Base-by-base conservation (phyloP, 345 rosid species). In the Bretschneidera sinensis region DNA sequence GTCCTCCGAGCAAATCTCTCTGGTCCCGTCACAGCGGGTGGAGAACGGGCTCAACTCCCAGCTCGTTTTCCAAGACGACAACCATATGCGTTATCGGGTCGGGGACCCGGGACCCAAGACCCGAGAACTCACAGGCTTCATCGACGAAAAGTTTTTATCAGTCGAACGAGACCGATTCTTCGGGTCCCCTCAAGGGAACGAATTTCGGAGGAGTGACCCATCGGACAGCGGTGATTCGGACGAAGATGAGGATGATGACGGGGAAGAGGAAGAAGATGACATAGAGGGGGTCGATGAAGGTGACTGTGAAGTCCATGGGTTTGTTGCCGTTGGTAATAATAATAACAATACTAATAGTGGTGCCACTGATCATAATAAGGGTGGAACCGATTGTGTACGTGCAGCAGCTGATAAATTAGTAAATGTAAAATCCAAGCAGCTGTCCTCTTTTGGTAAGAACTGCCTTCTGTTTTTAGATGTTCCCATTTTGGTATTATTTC, bases 61-160 rank as follows among this genome's bases (percentile, higher is more conserved):
- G 58, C 82, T 76, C 48, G 59, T 83, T 24, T 84, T 79, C 76
- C 84, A 77, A 20, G 86, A 83, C 61, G 89, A 85, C 35, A 86
- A 81, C 16, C 21, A 79, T 20, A 54, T 81, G 39, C 78, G 87
- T 20, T 60, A 78, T 63, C 67, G 73, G 25, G 65, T 25, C 5
- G 79, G 68, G 45, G 92, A 76, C 35, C 77, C 88, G 21, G 65
- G 23, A 14, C 61, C 76, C 20, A 81, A 82, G 73, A 74, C 76
- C 56, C 70, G 84, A 19, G 86, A 85, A 43, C 85, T 87, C 48
- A 54, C 87, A 43, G 77, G 77, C 15, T 79, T 82, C 75, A 73
- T 73, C 56, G 79, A 74, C 61, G 76, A 71, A 48, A 81, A 81
- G 68, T 28, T 78, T 49, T 75, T 81, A 69, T 50, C 77, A 2